These are phyloP conservation scores for Epichloe hybrida DNA, from an alignment of 2,329 filamentous ascomycete genomes.

Conservation along the genomic window DNA sequence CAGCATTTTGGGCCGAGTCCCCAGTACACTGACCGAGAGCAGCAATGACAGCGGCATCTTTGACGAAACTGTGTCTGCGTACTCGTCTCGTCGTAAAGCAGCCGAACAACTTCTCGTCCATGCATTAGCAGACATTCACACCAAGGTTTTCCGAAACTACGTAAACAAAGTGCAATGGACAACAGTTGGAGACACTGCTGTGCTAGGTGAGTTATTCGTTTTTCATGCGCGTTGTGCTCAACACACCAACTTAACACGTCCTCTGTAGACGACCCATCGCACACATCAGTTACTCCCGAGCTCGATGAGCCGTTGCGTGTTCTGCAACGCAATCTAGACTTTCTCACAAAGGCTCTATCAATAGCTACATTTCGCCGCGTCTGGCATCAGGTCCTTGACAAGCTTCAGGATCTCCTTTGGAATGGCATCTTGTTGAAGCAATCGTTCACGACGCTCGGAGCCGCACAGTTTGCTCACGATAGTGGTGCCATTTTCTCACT, in stretches of 20 bases:
- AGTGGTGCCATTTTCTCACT: conserved; percentile 57
- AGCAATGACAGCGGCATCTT: conserved; percentile 62
- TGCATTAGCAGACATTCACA: conserved; percentile 52
- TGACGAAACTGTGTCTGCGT: conserved; percentile 77
- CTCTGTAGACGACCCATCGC: conserved; percentile 27
- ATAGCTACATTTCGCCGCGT: conserved; percentile 62
- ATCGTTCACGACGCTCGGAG: conserved; percentile 71
- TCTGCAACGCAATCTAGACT: conserved; percentile 59
- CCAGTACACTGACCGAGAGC: conserved; percentile 50
- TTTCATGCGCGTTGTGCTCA: background rate
- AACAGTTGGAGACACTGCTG: conserved; percentile 42
- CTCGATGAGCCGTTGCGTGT: conserved; percentile 62
- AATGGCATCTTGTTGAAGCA: conserved; percentile 61
- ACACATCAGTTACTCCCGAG: conserved; percentile 55
- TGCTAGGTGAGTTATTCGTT: conserved; percentile 27
- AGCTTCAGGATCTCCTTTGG: conserved; percentile 64
- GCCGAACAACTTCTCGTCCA: conserved; percentile 62
- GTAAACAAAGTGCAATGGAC: conserved; percentile 45
- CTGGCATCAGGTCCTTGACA: conserved; percentile 52
- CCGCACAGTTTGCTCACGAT: conserved; percentile 66
- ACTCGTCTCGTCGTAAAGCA: conserved; percentile 54
- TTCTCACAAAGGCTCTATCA: conserved; percentile 58
- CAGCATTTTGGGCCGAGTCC: conserved; percentile 31
- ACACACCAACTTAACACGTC: conserved; percentile 1
- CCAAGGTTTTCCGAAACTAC: conserved; percentile 43